phyloP scores from a whole-genome alignment of 306 rosid species.

The Glycine latifolia region DNA sequence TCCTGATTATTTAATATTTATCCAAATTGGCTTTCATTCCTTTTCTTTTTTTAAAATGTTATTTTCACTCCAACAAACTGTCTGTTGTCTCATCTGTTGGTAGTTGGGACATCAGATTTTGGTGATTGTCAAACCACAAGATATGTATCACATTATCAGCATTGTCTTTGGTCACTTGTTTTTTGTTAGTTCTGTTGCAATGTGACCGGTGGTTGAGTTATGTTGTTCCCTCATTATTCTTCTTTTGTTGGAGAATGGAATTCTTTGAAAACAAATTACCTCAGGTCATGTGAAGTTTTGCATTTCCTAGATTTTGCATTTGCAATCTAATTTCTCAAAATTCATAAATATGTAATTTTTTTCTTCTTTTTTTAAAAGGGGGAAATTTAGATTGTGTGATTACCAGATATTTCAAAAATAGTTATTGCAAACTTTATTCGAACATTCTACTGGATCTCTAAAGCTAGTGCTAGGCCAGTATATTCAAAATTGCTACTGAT shows the following conservation, averaged over 20 bases:
- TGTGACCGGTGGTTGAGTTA: constrained; percentile 25
- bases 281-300: constrained; percentile 21
- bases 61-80: constrained; percentile 25
- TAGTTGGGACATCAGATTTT: constrained; percentile 37
- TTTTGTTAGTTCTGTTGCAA: constrained; percentile 16
- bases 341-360: constrained; percentile 4
- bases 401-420: constrained; percentile 25
- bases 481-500: too few species aligned
- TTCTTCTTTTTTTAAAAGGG: neutral
- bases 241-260: constrained; percentile 12
- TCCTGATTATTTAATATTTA: constrained; percentile 6
- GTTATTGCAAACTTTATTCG: constrained; percentile 8
- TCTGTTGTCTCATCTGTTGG: constrained; percentile 27
- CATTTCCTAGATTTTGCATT: constrained; percentile 17
- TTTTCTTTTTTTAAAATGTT: neutral
- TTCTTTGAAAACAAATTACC: neutral
- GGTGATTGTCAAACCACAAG: constrained; percentile 45
- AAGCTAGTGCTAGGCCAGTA: neutral
- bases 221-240: neutral
- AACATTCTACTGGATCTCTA: constrained; percentile 32
- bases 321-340: constrained; percentile 17
- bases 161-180: constrained; percentile 18
- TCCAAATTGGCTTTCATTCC: constrained; percentile 4
- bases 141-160: constrained; percentile 16
- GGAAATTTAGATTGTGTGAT: constrained; percentile 1